Percentiles rank a stretch among this genome's conserved stretches.
phyloP scores from a whole-genome alignment of 495 filamentous ascomycete genomes.

The Tricharina praecox region DNA sequence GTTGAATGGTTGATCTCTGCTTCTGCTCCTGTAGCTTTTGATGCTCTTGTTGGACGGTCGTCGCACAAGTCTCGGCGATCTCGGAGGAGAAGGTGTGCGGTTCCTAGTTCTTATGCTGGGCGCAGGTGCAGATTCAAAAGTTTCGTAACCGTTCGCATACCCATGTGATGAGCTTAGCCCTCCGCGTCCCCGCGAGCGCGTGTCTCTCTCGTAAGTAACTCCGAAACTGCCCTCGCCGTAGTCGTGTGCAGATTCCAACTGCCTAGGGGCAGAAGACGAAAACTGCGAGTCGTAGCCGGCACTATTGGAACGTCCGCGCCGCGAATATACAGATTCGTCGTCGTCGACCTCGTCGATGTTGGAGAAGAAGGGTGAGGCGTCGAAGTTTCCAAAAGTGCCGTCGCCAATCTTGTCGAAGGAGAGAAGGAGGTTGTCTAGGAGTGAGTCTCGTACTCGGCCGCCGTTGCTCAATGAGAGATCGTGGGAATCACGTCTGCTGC shows the following conservation, averaged over 20 bases:
- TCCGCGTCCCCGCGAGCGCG: conserved; percentile 18
- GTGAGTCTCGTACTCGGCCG: conserved; percentile 63
- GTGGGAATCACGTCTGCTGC: conserved; percentile 51
- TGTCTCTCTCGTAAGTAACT: conserved; percentile 25
- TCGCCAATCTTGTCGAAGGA: conserved; percentile 62
- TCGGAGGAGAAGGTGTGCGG: conserved; percentile 30
- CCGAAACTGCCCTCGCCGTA: conserved; percentile 21
- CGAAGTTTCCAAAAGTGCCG: conserved; percentile 25
- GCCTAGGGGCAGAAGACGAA: not conserved
- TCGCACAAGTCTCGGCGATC: conserved; percentile 31
- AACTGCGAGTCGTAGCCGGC: conserved; percentile 14
- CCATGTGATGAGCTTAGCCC: conserved; percentile 24
- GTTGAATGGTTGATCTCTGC: conserved; percentile 21
- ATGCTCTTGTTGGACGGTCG: conserved; percentile 20
- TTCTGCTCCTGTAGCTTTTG: conserved; percentile 25
- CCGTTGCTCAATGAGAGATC: conserved; percentile 63
- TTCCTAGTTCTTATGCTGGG: conserved; percentile 62
- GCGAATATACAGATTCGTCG: conserved; percentile 27
- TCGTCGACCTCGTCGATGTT: conserved; percentile 28
- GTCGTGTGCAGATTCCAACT: conserved; percentile 11
- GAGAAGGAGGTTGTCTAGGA: conserved; percentile 81
- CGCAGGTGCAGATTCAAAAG: conserved; percentile 50
- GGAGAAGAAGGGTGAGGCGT: conserved; percentile 24
- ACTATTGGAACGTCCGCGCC: not conserved
- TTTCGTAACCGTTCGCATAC: conserved; percentile 31